Conservation (phyloP, 2,329 filamentous ascomycete species). For the Trichoderma oligosporum region DNA sequence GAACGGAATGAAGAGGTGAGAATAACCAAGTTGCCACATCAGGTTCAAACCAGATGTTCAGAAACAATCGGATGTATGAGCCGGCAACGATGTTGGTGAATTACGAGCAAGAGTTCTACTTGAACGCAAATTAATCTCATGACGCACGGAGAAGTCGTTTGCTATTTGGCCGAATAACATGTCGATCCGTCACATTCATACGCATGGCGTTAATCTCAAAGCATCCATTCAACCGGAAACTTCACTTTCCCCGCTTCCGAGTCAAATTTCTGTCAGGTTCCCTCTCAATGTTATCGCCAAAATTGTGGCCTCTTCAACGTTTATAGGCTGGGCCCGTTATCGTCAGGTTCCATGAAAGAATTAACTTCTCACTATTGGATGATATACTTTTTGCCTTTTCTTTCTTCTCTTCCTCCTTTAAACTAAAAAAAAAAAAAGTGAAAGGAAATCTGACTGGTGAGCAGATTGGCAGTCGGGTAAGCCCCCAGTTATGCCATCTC, state of each 20-base stretch:
- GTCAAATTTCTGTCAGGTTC: background rate
- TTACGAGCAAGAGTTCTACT: background rate
- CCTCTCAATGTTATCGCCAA: background rate
- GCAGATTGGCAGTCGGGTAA: too few species aligned
- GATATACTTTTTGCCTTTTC: too few species aligned
- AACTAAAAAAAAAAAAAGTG: too few species aligned
- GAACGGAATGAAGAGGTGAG: background rate
- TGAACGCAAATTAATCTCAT: background rate
- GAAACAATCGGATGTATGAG: background rate
- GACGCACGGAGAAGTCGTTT: background rate
- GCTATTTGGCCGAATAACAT: background rate
- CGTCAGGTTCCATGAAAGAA: too few species aligned
- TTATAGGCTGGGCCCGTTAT: too few species aligned
- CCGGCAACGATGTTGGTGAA: background rate
- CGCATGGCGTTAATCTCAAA: background rate
- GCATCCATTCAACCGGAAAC: background rate
- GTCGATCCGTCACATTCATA: constrained; percentile 2
- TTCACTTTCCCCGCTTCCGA: background rate
- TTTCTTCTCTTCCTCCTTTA: too few species aligned
- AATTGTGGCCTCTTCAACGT: too few species aligned
- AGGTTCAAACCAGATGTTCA: too few species aligned
- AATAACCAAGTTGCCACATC: too few species aligned
- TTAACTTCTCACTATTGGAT: too few species aligned
- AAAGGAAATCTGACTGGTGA: too few species aligned
- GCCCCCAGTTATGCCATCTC: too few species aligned